Evolutionary conservation across 257 asterid species (phyloP), one percentile per base, ranked within the genome.

Genomic region (Solanum clarkiae): DNA sequence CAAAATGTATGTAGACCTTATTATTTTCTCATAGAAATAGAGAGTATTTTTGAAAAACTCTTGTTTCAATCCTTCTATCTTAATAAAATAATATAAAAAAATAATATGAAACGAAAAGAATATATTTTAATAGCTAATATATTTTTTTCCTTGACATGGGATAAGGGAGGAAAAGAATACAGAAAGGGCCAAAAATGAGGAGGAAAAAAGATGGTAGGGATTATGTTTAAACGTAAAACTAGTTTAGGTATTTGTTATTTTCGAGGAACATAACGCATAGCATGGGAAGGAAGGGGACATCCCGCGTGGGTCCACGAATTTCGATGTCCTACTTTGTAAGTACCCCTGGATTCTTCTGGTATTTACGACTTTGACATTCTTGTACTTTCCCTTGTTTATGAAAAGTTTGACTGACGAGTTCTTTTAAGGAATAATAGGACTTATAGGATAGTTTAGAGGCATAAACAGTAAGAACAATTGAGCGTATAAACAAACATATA

Each of bases 221-320:
- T 45, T 91, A 90, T 91, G 1, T n/a, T 7, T 7, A 86, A 84
- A 82, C 84, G 88, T 87, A 79, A 69, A 72, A 53, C 26, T 26
- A 47, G 65, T 53, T 53, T 29, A 79, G 83, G 66, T 53, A 2
- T 49, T 88, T 91, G 92, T 84, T 86, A 85, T 84, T 86, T 88
- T 90, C 92, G 49, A 88, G 91, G 91, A 90, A 86, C 90, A 90
- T 54, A 82, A 54, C 47, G 16, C 44, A 59, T 81, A 74, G 89
- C 90, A 88, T 87, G 88, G 63, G 53, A 60, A 63, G 13, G 18
- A 80, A 8, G 75, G 70, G 49, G 90, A 84, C 57, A 82, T 55
- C 59, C 85, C 90, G 75, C 90, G 90, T 90, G 91, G 92, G 95
- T 56, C 92, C 91, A 29, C 91, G 80, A 56, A 81, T 59, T 86